Percentiles rank a stretch among this genome's conserved stretches.
Evolutionary conservation across 2,329 filamentous ascomycete genomes (phyloP).

Genomic region (Pseudogymnoascus sp.): DNA sequence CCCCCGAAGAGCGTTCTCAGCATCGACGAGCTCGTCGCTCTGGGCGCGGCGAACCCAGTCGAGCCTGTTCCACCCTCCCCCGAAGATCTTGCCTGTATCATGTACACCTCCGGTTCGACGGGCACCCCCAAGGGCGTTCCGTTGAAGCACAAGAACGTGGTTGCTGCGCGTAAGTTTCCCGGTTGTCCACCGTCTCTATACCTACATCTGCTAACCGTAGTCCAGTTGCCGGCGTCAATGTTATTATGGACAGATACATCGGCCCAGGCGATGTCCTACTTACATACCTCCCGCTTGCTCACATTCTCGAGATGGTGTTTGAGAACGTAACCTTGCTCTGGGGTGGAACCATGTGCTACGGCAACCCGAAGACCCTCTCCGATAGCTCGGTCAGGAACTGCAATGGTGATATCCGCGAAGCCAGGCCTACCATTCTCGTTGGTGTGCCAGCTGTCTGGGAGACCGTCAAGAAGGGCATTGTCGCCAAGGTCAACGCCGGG

Average conservation of each 20-base stretch:
- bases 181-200: neutral
- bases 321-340: conserved; percentile 85
- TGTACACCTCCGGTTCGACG: conserved; percentile 83
- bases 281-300: conserved; percentile 86
- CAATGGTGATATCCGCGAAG: conserved; percentile 85
- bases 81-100: conserved; percentile 73
- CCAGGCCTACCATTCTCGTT: conserved; percentile 79
- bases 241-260: conserved; percentile 68
- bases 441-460: conserved; percentile 97
- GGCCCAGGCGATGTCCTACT: conserved; percentile 70
- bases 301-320: conserved; percentile 92
- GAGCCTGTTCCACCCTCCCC: conserved; percentile 65
- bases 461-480: conserved; percentile 88
- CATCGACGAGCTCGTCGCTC: conserved; percentile 44
- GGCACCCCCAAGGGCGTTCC: conserved; percentile 85
- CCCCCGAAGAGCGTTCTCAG: conserved; percentile 65
- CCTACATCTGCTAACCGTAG: conserved; percentile 2
- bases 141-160: conserved; percentile 72
- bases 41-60: conserved; percentile 51
- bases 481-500: conserved; percentile 64
- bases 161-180: conserved; percentile 60
- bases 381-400: conserved; percentile 82
- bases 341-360: conserved; percentile 88
- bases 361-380: conserved; percentile 78
- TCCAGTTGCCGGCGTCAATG: conserved; percentile 68